phyloP scores from a whole-genome alignment of 2,329 filamentous ascomycete genomes.

The Stachybotrys echinatus region DNA sequence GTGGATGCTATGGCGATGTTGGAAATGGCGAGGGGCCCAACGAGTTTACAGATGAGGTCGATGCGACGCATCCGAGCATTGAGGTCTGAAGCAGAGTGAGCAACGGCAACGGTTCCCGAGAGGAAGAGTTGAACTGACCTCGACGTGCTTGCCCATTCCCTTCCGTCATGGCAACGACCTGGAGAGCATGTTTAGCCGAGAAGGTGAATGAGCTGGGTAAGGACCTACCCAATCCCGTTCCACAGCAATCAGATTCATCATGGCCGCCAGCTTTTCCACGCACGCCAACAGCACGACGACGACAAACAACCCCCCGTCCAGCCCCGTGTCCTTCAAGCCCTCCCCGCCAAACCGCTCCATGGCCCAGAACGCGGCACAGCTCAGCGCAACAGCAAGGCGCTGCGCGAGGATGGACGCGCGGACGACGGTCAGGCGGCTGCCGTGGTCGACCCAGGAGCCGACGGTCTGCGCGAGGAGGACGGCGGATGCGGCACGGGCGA shows the following conservation, averaged over 20 bases:
- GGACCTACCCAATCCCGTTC: slow-evolving; percentile 62
- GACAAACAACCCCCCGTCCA: background rate
- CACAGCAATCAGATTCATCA: slow-evolving; percentile 62
- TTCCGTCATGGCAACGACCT: slow-evolving; percentile 23
- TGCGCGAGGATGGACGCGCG: slow-evolving; percentile 41
- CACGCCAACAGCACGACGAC: slow-evolving; percentile 48
- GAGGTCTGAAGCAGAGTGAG: slow-evolving; percentile 27
- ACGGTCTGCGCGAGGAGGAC: slow-evolving; percentile 54
- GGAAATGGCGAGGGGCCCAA: slow-evolving; percentile 51
- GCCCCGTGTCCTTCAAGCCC: background rate
- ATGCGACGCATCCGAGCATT: slow-evolving; percentile 60
- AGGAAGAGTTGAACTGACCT: no score
- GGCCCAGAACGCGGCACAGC: slow-evolving; percentile 38
- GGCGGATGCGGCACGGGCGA: slow-evolving; percentile 52
- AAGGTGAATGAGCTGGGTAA: background rate
- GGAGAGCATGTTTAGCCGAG: background rate
- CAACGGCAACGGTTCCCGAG: no score
- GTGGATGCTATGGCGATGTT: slow-evolving; percentile 45
- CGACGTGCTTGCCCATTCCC: slow-evolving; percentile 9
- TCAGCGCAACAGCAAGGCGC: slow-evolving; percentile 38
- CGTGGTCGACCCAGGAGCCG: slow-evolving; percentile 53
- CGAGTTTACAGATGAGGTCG: slow-evolving; percentile 53
- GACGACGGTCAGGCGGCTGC: slow-evolving; percentile 44
- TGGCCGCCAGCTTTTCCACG: slow-evolving; percentile 60
- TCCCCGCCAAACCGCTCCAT: background rate